Conservation (phyloP, 2,329 filamentous ascomycete genomes). For the Amesomyces nigricolor region DNA sequence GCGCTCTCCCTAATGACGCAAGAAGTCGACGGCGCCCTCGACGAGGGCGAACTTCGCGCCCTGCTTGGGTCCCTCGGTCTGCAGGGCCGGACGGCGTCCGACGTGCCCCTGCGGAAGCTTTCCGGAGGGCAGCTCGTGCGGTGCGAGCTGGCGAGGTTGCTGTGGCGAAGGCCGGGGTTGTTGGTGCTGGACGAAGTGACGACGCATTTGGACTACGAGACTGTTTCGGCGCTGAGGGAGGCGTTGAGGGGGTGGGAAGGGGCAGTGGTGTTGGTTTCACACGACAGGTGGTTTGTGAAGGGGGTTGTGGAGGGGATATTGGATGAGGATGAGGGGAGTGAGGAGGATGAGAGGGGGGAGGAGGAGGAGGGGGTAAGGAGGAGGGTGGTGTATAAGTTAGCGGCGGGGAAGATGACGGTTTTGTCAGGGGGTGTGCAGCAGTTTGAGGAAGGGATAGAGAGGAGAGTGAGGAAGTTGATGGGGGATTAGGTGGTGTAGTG, state of each 20-base stretch:
- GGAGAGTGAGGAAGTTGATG: conserved; percentile 46
- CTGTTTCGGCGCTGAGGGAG: conserved; percentile 63
- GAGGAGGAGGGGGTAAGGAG: conserved; percentile 45
- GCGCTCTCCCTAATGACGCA: conserved; percentile 58
- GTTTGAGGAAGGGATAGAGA: conserved; percentile 60
- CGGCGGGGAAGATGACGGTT: conserved; percentile 48
- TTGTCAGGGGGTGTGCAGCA: conserved; percentile 57
- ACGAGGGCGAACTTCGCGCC: conserved; percentile 62
- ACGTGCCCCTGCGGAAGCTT: conserved; percentile 65
- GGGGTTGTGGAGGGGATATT: conserved; percentile 61
- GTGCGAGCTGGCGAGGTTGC: conserved; percentile 59
- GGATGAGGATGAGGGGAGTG: conserved; percentile 36
- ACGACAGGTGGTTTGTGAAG: conserved; percentile 77
- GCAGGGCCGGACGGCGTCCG: conserved; percentile 62
- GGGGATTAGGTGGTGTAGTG: conserved; percentile 1
- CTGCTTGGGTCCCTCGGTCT: conserved; percentile 66
- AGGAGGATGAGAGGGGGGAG: conserved; percentile 30
- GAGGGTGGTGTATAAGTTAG: conserved; percentile 56
- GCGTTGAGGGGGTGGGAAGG: conserved; percentile 65
- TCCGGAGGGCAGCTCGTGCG: conserved; percentile 74
- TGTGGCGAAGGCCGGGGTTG: conserved; percentile 64
- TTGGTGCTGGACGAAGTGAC: conserved; percentile 77
- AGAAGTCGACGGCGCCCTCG: conserved; percentile 46
- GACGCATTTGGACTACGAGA: conserved; percentile 80
- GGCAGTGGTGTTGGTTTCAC: conserved; percentile 70